Percentiles rank a stretch among this genome's conserved stretches.
Evolutionary conservation across 1,284 basidiomycete species (phyloP).

Genomic region (Cutaneotrichosporon spelunceum): DNA sequence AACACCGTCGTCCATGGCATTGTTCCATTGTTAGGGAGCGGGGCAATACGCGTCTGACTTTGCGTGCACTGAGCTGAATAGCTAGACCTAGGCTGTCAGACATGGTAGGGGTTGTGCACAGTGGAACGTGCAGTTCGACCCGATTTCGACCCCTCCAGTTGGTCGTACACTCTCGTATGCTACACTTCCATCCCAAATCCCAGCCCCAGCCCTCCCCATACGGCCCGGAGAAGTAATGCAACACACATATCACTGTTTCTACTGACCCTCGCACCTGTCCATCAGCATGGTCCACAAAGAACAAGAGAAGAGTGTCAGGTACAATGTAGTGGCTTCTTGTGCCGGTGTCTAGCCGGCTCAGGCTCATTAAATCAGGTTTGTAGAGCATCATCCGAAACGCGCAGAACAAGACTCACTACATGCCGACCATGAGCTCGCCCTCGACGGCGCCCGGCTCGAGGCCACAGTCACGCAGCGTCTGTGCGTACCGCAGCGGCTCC

Average conservation of each 20-base stretch:
- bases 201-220: no score
- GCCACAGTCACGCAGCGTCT: constrained; percentile 68
- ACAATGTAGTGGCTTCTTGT: constrained; percentile 31
- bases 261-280: not conserved
- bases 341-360: constrained; percentile 31
- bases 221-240: not conserved
- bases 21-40: no score
- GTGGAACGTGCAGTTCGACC: no score
- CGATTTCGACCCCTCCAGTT: no score
- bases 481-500: constrained; percentile 69
- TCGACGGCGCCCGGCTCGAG: constrained; percentile 77
- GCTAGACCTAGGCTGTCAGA: no score
- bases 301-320: constrained; percentile 16
- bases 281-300: not conserved
- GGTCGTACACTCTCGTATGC: no score
- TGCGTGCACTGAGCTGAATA: no score
- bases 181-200: no score
- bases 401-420: constrained; percentile 19
- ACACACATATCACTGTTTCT: constrained; percentile 9
- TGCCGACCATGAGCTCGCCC: constrained; percentile 70
- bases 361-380: constrained; percentile 54
- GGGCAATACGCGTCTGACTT: no score
- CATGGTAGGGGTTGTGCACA: no score
- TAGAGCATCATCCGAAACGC: constrained; percentile 40
- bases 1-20: no score